Evolutionary conservation across 108 stramenopile species (phyloP), one percentile per base, ranked within the genome.

Genomic region (Nitzschia sp.): DNA sequence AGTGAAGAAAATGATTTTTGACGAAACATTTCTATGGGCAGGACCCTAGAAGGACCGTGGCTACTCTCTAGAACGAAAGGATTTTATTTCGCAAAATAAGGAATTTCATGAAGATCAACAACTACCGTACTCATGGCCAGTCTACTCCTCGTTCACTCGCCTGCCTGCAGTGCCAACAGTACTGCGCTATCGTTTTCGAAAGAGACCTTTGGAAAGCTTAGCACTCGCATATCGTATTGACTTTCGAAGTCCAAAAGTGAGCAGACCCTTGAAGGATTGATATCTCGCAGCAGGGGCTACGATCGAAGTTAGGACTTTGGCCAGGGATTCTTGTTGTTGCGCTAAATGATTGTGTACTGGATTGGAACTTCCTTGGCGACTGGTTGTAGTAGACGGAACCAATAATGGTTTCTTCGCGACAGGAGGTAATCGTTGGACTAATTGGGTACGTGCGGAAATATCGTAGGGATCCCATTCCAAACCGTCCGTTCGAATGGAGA

Each of bases 251-350:
- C 93, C 93, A 6, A 90, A 85, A 0, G 88, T 91, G 13, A 87
- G 59, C 11, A 94, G 48, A 23, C 93, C 90, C 64, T 94, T 94
- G 48, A 88, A 44, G 34, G 86, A 82, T 85, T 94, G 93, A 60
- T 77, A 77, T 41, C 77, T 75, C 31, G 90, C 93, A 4, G 88
- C 83, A 0, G 86, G 83, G 26, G 82, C 84, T 23, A 94, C 90
- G 38, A 86, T 89, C 0, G 68, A 59, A 15, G 69, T 68, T 32
- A 94, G 41, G 11, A 58, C n/a, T 34, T n/a, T 62, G 33, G 65
- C 15, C 46, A 75, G 36, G 6, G 17, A 46, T 17, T 50, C 25
- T 46, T 22, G 45, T 26, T 58, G 30, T 15, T 58, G 63, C n/a
- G 32, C 25, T 33, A 34, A 68, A 46, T 0, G 56, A 56, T 1